Conservation (phyloP, 148 eudicot genomes). For the Diospyros kaki region DNA sequence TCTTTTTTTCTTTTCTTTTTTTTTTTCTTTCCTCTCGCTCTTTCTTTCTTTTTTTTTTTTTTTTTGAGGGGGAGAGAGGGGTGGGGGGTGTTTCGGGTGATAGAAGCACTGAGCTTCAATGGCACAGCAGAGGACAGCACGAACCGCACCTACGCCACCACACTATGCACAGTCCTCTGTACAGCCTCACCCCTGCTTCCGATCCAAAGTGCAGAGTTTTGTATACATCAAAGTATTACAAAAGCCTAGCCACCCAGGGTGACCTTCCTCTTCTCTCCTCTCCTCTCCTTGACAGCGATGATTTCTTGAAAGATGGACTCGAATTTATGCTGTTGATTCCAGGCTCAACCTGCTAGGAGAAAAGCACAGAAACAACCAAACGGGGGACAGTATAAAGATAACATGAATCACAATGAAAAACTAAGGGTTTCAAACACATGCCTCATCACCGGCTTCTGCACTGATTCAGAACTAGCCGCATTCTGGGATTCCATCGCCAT, state of each 20-base stretch:
- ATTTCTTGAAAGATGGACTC: not conserved
- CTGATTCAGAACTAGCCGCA: slow-evolving; percentile 37
- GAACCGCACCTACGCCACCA: not conserved
- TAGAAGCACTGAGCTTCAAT: not conserved
- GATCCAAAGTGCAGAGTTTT: not conserved
- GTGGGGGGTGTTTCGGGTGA: not conserved
- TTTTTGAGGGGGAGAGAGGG: not conserved
- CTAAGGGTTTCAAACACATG: slow-evolving; percentile 38
- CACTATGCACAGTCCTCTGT: not conserved
- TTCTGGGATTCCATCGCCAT: slow-evolving; percentile 57
- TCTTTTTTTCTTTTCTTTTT: not conserved
- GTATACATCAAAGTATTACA: not conserved
- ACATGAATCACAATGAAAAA: slow-evolving; percentile 26
- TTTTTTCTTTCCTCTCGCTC: not conserved
- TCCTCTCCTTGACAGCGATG: not conserved
- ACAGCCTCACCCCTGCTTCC: not conserved
- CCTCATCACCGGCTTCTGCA: slow-evolving; percentile 53
- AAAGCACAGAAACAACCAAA: slow-evolving; percentile 27
- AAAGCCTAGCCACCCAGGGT: not conserved
- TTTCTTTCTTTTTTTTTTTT: not conserved
- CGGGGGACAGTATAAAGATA: slow-evolving; percentile 30
- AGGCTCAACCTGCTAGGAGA: slow-evolving; percentile 42
- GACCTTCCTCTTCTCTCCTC: not conserved
- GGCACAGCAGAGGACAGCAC: not conserved
- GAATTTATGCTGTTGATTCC: slow-evolving; percentile 24